Evolutionary conservation across 371 early-diverging fungal genomes (phyloP).

Genomic region (Syncephalastrum sp.): DNA sequence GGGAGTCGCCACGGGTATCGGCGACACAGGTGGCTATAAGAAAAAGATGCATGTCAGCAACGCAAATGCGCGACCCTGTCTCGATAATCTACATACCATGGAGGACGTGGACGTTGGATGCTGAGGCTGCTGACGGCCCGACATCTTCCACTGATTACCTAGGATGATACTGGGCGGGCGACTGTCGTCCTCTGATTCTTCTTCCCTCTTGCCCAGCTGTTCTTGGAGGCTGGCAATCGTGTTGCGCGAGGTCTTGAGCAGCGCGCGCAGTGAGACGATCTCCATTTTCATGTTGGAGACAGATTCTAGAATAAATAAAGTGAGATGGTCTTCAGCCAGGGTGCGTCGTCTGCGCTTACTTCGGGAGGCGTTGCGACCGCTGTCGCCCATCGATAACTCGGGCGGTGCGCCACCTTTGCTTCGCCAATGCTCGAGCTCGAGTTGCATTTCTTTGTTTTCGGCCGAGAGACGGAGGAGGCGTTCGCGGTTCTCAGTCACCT

Average conservation of each 20-base stretch:
- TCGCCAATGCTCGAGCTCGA: slow-evolving; percentile 15
- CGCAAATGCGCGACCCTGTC: too few species aligned
- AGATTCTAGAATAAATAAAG: too few species aligned
- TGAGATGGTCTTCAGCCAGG: neutral
- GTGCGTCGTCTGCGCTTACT: neutral
- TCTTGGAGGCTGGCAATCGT: slow-evolving; percentile 35
- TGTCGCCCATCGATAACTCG: neutral
- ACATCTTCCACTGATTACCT: slow-evolving; percentile 15
- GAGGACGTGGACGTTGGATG: too few species aligned
- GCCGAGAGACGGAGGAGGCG: slow-evolving; percentile 28
- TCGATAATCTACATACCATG: too few species aligned
- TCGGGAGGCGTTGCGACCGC: neutral
- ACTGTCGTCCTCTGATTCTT: slow-evolving; percentile 6
- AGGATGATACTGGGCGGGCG: slow-evolving; percentile 18
- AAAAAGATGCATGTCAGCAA: too few species aligned
- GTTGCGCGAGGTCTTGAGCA: slow-evolving; percentile 28
- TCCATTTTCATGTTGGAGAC: slow-evolving; percentile 30
- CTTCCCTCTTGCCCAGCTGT: slow-evolving; percentile 24
- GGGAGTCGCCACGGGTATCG: too few species aligned
- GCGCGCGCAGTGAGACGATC: slow-evolving; percentile 32
- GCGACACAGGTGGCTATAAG: too few species aligned
- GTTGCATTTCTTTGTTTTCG: slow-evolving; percentile 42
- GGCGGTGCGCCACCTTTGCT: neutral
- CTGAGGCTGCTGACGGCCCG: neutral
- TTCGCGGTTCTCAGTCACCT: slow-evolving; percentile 40